A percentile compares a stretch with the other conserved stretches of the same genome.
These are phyloP conservation scores for Coemansia sp. DNA, from an alignment of 192 early-diverging fungal genomes.

Conservation along the genomic window DNA sequence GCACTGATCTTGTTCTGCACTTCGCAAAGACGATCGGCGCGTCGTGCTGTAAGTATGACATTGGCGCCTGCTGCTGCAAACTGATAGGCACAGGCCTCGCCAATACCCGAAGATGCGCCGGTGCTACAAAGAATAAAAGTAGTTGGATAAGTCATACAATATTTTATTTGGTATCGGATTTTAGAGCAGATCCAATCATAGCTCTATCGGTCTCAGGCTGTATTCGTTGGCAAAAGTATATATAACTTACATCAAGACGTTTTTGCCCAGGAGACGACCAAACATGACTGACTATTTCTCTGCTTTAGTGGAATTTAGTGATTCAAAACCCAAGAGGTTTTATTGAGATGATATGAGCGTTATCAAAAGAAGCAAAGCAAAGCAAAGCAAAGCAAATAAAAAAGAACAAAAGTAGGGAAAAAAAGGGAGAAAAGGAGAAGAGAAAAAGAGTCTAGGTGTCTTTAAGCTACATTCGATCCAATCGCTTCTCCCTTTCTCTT, in stretches of 20 bases:
- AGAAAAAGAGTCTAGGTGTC: slow-evolving; percentile 1
- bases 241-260: slow-evolving; percentile 28
- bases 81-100: slow-evolving; percentile 49
- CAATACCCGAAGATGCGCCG: slow-evolving; percentile 58
- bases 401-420: neutral
- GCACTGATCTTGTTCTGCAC: slow-evolving; percentile 57
- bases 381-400: neutral
- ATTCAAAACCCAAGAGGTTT: neutral
- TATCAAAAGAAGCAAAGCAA: neutral
- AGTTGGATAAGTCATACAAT: too few species aligned
- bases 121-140: slow-evolving; percentile 14
- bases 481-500: neutral
- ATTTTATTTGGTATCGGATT: neutral
- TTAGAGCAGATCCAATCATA: too few species aligned
- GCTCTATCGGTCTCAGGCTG: too few species aligned
- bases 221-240: too few species aligned
- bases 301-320: too few species aligned
- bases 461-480: neutral
- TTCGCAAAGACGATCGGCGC: slow-evolving; percentile 62
- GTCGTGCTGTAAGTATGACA: slow-evolving; percentile 65
- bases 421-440: neutral
- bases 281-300: slow-evolving; percentile 21
- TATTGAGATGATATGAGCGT: neutral
- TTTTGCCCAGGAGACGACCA: slow-evolving; percentile 48
- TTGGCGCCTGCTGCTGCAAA: slow-evolving; percentile 52